These are phyloP conservation scores for Fusarium miscanthi DNA, from an alignment of 2,329 filamentous ascomycete genomes.

Conservation along the genomic window DNA sequence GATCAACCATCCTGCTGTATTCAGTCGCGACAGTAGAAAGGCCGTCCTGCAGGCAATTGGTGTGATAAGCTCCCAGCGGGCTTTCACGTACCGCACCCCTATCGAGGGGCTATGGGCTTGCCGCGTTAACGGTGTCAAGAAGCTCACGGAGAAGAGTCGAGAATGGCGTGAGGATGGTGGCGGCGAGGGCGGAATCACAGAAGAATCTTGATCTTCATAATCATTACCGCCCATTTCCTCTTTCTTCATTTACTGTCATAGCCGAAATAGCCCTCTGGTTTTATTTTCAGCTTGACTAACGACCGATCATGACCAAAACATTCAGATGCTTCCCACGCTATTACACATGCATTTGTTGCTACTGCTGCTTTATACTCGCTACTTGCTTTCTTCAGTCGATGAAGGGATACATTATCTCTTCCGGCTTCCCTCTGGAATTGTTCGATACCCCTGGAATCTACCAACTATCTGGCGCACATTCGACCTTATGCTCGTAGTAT, in stretches of 20 bases:
- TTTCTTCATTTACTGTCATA: constrained; percentile 25
- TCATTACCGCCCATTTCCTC: constrained; percentile 18
- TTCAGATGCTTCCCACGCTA: constrained; percentile 37
- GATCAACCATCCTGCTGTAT: constrained; percentile 97
- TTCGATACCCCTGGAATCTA: constrained; percentile 41
- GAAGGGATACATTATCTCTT: constrained; percentile 34
- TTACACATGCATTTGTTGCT: constrained; percentile 32
- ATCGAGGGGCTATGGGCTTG: constrained; percentile 91
- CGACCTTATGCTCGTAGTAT: constrained; percentile 4
- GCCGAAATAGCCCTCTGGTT: constrained; percentile 38
- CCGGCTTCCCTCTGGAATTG: constrained; percentile 26
- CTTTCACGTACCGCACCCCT: constrained; percentile 91
- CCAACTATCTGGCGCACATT: constrained; percentile 29
- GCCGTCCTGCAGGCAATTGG: constrained; percentile 96
- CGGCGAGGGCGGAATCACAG: constrained; percentile 74
- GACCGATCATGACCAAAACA: constrained; percentile 43
- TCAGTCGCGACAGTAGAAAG: constrained; percentile 92
- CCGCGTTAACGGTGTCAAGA: constrained; percentile 82
- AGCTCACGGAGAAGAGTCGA: constrained; percentile 82
- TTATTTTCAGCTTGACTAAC: constrained; percentile 39
- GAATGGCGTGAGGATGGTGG: constrained; percentile 92
- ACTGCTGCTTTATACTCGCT: constrained; percentile 12
- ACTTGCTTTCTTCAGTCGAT: constrained; percentile 36
- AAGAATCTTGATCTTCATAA: constrained; percentile 60
- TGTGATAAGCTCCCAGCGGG: constrained; percentile 93